Base-by-base conservation (phyloP, 1,139 yeast genomes). In the Kodamaea plutei region DNA sequence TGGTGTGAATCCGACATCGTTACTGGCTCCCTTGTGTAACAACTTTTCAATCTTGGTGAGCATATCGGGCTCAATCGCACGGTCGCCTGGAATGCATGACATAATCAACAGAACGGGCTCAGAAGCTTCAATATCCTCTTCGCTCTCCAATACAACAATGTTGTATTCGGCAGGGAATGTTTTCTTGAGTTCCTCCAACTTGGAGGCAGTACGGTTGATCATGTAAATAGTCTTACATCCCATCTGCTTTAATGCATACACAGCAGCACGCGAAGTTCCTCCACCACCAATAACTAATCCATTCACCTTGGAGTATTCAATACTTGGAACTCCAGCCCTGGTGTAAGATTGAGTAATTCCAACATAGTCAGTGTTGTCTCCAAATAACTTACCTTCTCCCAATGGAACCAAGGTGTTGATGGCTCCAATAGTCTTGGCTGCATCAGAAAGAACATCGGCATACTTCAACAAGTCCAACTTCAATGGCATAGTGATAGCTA, bases 341-440 rank as follows among this genome's bases (percentile, higher is more conserved):
- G 62, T 52, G 46, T 87, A 77, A 1, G 95, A 76, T 41, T 81
- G 73, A 28, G 68, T 69, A 44, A 93, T 84, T 14, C 98, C 99
- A 34, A 79, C 63, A 95, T 96, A 91, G 57, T 93, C 99, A 27
- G 99, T 93, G 61, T 93, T 93, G 47, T 85, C 93, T 39, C 97
- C 98, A 34, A 62, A 57, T 33, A 81, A 72, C 40, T 69, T 66
- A 8, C 78, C 80, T 22, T 47, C 47, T 26, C 70, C 52, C 10
- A 54, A 28, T 18, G 84, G 84, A 25, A 73, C 68, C 31, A 91
- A 73, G 0, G 99, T 93, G 61, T 93, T 93, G 34, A 93, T 89
- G 13, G 98, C 97, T 27, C 98, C 97, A 47, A 91, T 84, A 9
- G 58, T 50, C 43, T 70, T 59, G 15, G 95, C 98, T 11, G 93